Base-by-base conservation (phyloP, 2,329 filamentous ascomycete species). In the Xylariaceae sp. region DNA sequence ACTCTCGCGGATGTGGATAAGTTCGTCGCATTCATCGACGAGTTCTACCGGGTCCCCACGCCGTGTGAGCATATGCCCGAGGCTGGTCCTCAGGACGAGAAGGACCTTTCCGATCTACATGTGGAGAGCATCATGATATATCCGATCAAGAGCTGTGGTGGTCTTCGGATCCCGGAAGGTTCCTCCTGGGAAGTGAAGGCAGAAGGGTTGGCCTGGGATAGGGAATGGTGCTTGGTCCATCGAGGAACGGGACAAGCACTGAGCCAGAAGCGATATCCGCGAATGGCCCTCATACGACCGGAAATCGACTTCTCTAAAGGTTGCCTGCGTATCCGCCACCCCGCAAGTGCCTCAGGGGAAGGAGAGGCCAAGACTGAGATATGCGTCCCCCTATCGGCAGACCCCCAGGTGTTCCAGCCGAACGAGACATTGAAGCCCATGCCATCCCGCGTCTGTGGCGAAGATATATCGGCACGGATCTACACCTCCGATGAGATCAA, bases 221-320 rank as follows among this genome's bases (percentile, higher is more conserved):
- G 92, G 40, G 90, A 96, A 63, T 98, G 92, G 90, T 96, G 90
- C 59, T 65, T 98, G 14, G 70, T 98, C 11, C 89, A 95, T 54
- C 75, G 80, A 51, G 88, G 86, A 27, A 93, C 89, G 1, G 83
- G 86, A 0, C 78, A 80, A 47, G 87, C 83, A 5, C 65, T 98
- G 34, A 94, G 77, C 53, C 90, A 96, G 59, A 98, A 96, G 61
- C 72, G 80, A 43, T 81, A 92, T 52, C 85, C 89, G 3, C 76
- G 70, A 21, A 96, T 98, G 90, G 83, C 86, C 10, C 71, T 95
- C 4, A 69, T 98, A 32, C 72, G 73, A 32, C 90, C 92, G 5
- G 58, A 53, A 4, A 65, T 96, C 25, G 83, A 96, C 48, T 75
- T 94, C 36, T 63, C 72, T 1, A 58, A 58, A 2, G 83, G 83